Evolutionary conservation across 139 green algal genomes (phyloP).

Genomic region (Coccomyxa sp.): DNA sequence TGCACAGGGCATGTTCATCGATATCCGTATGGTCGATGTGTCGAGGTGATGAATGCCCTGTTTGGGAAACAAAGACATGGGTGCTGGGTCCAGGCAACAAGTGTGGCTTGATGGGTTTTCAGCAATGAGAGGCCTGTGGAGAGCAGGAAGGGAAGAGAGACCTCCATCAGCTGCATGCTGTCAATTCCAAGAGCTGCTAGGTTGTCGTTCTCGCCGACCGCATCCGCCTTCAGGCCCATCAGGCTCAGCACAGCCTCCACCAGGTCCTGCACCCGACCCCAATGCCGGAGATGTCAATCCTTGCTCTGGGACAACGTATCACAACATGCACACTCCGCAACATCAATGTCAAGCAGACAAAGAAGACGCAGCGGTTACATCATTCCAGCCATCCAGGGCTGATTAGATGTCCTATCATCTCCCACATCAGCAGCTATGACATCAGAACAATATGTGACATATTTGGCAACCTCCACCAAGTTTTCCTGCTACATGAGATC

Average conservation of each 20-base stretch:
- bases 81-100: too few relatives aligned
- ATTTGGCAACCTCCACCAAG: too few relatives aligned
- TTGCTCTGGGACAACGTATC: not conserved
- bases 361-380: not conserved
- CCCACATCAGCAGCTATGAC: not conserved
- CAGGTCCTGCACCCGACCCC: not conserved
- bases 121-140: too few relatives aligned
- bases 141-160: not conserved
- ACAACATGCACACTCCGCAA: not conserved
- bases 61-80: too few relatives aligned
- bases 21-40: too few relatives aligned
- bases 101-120: too few relatives aligned
- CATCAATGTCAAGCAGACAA: not conserved
- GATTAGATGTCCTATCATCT: not conserved
- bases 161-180: constrained; percentile 12
- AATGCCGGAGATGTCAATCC: not conserved
- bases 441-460: too few relatives aligned
- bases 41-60: too few relatives aligned
- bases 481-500: not conserved
- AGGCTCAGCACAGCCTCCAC: constrained; percentile 1
- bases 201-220: not conserved
- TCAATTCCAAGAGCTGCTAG: constrained; percentile 7
- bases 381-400: too few relatives aligned
- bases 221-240: constrained; percentile 2
- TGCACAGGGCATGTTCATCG: too few relatives aligned